phyloP scores from a whole-genome alignment of 768 basidiomycete genomes.

The Brasilioporus rufonigricans region DNA sequence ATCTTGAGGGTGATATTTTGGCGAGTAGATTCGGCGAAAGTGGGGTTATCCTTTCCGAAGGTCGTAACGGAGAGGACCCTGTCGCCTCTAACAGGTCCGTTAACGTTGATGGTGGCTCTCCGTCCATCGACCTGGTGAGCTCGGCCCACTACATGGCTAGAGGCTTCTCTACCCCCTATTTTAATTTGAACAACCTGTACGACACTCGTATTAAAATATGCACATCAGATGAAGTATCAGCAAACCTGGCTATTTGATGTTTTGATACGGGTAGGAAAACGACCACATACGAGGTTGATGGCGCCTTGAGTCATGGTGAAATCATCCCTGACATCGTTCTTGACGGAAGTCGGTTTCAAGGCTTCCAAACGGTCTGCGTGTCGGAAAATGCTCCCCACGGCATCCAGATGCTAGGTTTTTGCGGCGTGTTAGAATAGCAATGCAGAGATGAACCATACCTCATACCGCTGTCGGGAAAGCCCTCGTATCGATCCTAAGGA shows the following conservation, averaged over 20 bases:
- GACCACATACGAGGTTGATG: conserved; percentile 37
- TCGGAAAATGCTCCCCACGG: conserved; percentile 45
- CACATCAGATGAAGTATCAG: background rate
- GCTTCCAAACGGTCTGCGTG: conserved; percentile 47
- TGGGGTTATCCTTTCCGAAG: conserved; percentile 52
- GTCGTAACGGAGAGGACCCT: conserved; percentile 40
- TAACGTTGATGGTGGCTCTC: conserved; percentile 30
- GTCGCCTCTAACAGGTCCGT: conserved; percentile 14
- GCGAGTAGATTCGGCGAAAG: conserved; percentile 48
- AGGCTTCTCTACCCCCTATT: background rate
- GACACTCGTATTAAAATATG: background rate
- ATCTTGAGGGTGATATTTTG: conserved; percentile 19
- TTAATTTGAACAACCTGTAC: conserved; percentile 22
- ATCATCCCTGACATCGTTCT: conserved; percentile 39
- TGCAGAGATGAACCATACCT: background rate
- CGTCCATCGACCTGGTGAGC: conserved; percentile 36
- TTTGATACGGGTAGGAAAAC: conserved; percentile 46
- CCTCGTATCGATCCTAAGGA: conserved; percentile 24
- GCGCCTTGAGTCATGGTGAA: conserved; percentile 28
- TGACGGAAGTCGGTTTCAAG: conserved; percentile 43
- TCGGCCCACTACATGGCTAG: conserved; percentile 15
- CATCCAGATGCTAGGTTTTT: conserved; percentile 37
- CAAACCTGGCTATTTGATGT: conserved; percentile 39
- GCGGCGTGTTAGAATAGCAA: background rate
- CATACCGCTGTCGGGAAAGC: conserved; percentile 33